phyloP scores from a whole-genome alignment of 106 monocot species.

The Triglochin maritima region DNA sequence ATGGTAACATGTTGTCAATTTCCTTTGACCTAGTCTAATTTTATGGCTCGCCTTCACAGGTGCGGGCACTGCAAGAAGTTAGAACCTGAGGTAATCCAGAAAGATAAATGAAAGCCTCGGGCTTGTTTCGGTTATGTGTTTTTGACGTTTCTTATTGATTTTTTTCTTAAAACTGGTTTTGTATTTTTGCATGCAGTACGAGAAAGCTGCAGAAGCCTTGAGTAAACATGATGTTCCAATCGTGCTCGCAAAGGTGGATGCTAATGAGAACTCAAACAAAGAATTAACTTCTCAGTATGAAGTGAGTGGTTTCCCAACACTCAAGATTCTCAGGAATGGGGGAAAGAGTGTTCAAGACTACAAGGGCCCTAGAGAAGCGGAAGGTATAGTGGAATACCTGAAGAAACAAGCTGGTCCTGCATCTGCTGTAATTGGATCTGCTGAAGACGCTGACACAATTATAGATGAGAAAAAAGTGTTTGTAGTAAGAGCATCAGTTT shows the following conservation, averaged over 20 bases:
- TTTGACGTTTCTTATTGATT: not conserved
- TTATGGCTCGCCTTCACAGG: not conserved
- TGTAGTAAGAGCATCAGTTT: constrained; percentile 40
- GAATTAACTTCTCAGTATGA: constrained; percentile 57
- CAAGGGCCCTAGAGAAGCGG: constrained; percentile 84
- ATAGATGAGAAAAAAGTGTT: constrained; percentile 53
- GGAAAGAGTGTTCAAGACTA: constrained; percentile 69
- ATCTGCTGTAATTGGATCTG: constrained; percentile 64
- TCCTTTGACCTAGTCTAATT: no score
- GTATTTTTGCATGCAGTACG: constrained; percentile 41
- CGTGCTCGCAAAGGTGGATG: constrained; percentile 85
- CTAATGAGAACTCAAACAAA: constrained; percentile 57
- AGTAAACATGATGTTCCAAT: constrained; percentile 70
- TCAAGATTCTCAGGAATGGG: constrained; percentile 74
- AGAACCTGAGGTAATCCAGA: constrained; percentile 70
- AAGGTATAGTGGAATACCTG: constrained; percentile 84
- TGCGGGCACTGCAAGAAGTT: constrained; percentile 47
- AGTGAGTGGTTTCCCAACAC: constrained; percentile 67
- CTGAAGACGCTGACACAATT: constrained; percentile 17
- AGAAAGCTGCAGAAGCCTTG: constrained; percentile 70
- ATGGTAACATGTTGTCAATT: no score
- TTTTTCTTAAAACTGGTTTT: not conserved
- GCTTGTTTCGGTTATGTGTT: not conserved
- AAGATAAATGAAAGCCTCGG: not conserved
- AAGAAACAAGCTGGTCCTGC: constrained; percentile 83